Conservation (phyloP, 2,329 filamentous ascomycete species). For the Epichloe uncinata region DNA sequence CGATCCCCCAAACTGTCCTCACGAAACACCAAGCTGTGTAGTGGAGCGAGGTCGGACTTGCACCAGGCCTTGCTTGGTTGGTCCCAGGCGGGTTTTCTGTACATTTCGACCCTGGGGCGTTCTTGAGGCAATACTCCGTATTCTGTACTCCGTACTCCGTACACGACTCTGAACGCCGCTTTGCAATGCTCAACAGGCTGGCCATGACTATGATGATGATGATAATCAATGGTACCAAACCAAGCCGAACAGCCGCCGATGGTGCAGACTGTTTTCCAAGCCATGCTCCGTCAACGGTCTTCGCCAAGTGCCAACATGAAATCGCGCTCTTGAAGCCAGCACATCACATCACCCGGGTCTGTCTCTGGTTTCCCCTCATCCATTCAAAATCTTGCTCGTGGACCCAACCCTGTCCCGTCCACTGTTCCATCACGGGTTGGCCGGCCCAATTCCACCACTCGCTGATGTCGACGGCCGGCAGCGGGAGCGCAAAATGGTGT, state of each 20-base stretch:
- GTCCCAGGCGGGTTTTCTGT: neutral
- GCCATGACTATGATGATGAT: too few relatives aligned
- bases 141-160: too few relatives aligned
- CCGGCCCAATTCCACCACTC: too few relatives aligned
- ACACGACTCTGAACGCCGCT: too few relatives aligned
- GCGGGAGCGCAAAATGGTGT: neutral
- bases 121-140: too few relatives aligned
- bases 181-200: too few relatives aligned
- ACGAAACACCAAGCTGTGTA: neutral
- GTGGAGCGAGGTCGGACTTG: slow-evolving; percentile 5
- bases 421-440: neutral
- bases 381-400: neutral
- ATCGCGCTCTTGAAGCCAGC: neutral
- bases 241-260: neutral
- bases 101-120: too few relatives aligned
- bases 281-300: neutral
- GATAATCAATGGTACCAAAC: too few relatives aligned
- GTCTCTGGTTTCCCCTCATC: neutral
- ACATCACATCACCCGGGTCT: neutral
- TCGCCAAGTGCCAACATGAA: too few relatives aligned
- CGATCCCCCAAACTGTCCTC: neutral
- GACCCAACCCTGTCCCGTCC: neutral
- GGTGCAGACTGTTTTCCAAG: neutral
- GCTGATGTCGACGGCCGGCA: too few relatives aligned
- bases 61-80: too few relatives aligned